Conservation (phyloP, 108 stramenopile species). For the Cafeteria roenbergensis region DNA sequence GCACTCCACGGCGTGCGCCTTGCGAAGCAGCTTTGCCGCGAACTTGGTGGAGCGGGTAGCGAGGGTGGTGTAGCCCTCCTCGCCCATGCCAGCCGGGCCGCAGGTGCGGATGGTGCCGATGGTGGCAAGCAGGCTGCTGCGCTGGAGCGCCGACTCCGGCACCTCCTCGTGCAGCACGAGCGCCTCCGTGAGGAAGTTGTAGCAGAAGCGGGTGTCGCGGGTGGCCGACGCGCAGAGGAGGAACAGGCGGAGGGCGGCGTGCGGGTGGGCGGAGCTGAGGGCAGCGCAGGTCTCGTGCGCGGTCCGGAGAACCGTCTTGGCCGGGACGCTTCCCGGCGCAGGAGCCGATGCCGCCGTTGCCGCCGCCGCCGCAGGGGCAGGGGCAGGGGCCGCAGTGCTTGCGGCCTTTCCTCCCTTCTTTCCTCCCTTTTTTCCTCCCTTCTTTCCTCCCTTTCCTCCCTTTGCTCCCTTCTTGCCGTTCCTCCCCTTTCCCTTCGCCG, state of each 20-base stretch:
- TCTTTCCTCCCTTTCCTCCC: not conserved
- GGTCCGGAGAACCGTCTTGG: conserved; percentile 51
- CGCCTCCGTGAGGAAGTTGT: conserved; percentile 84
- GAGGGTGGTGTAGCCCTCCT: conserved; percentile 75
- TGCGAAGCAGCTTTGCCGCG: conserved; percentile 77
- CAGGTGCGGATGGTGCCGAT: conserved; percentile 68
- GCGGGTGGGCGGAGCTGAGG: conserved; percentile 55
- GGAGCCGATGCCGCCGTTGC: not conserved
- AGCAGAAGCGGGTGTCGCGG: conserved; percentile 66
- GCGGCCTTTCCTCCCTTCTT: not conserved
- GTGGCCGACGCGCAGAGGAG: conserved; percentile 69
- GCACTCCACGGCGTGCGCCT: conserved; percentile 81
- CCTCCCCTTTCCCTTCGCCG: not conserved
- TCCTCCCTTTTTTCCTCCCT: not conserved
- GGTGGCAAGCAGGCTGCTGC: conserved; percentile 60
- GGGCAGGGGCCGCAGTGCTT: not conserved
- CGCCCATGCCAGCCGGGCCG: conserved; percentile 40
- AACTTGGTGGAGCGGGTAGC: conserved; percentile 82
- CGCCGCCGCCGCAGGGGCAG: not conserved
- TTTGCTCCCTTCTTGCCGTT: not conserved
- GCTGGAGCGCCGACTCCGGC: conserved; percentile 63
- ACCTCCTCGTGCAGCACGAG: conserved; percentile 81
- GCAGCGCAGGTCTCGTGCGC: conserved; percentile 71
- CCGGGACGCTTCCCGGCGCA: not conserved
- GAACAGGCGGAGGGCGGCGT: conserved; percentile 64